phyloP scores from a whole-genome alignment of 148 eudicot genomes.

The Camellia sinensis region DNA sequence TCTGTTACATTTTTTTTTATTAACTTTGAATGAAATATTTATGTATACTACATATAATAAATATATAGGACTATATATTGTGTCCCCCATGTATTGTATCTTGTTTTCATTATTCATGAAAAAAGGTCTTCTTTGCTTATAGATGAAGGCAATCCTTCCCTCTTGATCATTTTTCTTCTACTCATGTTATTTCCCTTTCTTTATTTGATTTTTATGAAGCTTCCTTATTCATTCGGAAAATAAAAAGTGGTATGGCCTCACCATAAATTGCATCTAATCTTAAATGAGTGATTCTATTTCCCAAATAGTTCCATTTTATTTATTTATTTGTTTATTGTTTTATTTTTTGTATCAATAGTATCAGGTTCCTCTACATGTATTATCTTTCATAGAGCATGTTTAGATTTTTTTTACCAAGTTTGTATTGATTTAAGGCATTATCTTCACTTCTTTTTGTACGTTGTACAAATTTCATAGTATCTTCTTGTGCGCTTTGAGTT shows the following conservation, averaged over 20 bases:
- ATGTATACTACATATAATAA: too few relatives aligned
- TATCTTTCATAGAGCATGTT: neutral
- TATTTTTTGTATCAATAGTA: too few relatives aligned
- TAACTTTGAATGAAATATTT: too few relatives aligned
- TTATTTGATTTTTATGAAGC: neutral
- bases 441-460: neutral
- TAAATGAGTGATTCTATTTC: neutral
- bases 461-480: neutral
- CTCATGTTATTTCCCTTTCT: neutral
- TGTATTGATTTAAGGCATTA: neutral
- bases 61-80: too few relatives aligned
- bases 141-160: neutral
- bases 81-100: too few relatives aligned
- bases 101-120: neutral
- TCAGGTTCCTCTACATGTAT: neutral
- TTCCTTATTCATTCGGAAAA: neutral
- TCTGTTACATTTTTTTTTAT: too few relatives aligned
- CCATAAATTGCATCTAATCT: neutral
- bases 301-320: neutral
- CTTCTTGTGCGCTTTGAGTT: neutral
- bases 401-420: neutral
- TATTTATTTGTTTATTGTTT: neutral
- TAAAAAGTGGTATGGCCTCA: neutral
- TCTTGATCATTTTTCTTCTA: neutral
- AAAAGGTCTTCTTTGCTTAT: neutral